Percentiles rank a stretch among this genome's conserved stretches.
Evolutionary conservation across 2,329 filamentous ascomycete species (phyloP).

Genomic region (Fusarium chuoi): DNA sequence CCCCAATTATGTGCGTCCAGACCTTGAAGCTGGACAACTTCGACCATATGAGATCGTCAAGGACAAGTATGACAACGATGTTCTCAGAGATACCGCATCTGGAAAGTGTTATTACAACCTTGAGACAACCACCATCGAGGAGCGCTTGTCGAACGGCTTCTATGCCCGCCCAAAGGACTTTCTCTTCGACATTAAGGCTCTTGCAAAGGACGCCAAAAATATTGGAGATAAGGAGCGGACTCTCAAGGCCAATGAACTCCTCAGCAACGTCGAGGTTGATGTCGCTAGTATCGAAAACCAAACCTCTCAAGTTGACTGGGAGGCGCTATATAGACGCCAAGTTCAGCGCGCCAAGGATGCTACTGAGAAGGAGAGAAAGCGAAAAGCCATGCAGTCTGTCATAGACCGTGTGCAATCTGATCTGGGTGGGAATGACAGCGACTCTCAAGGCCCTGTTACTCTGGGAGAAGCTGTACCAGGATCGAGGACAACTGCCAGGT

Average conservation of each 20-base stretch:
- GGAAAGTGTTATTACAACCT: conserved; percentile 95
- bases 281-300: conserved; percentile 79
- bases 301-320: conserved; percentile 78
- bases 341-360: conserved; percentile 69
- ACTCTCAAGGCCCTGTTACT: conserved; percentile 66
- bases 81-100: conserved; percentile 78
- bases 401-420: conserved; percentile 63
- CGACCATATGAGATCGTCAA: conserved; percentile 83
- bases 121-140: conserved; percentile 91
- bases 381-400: conserved; percentile 67
- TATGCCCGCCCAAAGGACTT: conserved; percentile 94
- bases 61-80: conserved; percentile 81
- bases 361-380: conserved; percentile 71
- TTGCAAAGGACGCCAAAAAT: conserved; percentile 86
- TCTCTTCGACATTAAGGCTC: conserved; percentile 82
- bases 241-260: conserved; percentile 89
- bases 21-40: conserved; percentile 63
- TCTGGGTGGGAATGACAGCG: conserved; percentile 61
- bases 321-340: conserved; percentile 81
- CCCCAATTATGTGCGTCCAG: conserved; percentile 72
- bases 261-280: conserved; percentile 94
- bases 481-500: conserved; percentile 59
- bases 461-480: conserved; percentile 74
- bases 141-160: conserved; percentile 95
- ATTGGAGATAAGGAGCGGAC: conserved; percentile 85